These are phyloP conservation scores for Pseudogymnoascus sp. DNA, from an alignment of 2,329 filamentous ascomycete species.

Conservation along the genomic window DNA sequence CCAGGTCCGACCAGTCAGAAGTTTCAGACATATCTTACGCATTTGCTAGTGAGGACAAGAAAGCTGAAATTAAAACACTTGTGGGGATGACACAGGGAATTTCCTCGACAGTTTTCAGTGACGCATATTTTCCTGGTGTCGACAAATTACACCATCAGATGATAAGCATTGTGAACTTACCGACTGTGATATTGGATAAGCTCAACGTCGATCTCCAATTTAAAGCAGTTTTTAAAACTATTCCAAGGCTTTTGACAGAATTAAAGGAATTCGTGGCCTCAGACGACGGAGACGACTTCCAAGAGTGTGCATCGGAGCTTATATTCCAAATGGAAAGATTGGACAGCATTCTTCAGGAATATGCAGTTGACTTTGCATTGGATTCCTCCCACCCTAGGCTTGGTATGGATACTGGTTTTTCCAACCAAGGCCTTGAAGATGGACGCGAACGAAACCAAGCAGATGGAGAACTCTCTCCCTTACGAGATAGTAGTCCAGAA, in stretches of 20 bases:
- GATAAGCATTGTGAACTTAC: background rate
- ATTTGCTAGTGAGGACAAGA: background rate
- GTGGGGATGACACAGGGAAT: background rate
- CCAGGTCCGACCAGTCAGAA: background rate
- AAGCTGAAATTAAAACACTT: background rate
- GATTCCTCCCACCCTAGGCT: background rate
- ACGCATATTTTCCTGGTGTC: background rate
- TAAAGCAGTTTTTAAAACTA: slow-evolving; percentile 1
- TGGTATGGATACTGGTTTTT: background rate
- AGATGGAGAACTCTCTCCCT: background rate
- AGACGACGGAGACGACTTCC: background rate
- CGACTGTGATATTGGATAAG: background rate
- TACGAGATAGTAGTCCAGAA: background rate
- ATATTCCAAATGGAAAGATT: slow-evolving; percentile 3
- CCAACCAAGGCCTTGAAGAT: background rate
- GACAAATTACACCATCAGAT: background rate
- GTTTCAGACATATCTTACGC: background rate
- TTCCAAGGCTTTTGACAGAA: background rate
- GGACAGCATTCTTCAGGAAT: background rate
- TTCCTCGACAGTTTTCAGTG: background rate
- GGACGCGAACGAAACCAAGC: background rate
- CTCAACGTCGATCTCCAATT: background rate
- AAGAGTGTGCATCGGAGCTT: background rate
- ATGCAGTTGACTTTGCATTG: background rate
- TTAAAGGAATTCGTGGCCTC: background rate